Evolutionary conservation across 2,329 filamentous ascomycete genomes (phyloP).

Genomic region (Raffaelea deltoideospora): DNA sequence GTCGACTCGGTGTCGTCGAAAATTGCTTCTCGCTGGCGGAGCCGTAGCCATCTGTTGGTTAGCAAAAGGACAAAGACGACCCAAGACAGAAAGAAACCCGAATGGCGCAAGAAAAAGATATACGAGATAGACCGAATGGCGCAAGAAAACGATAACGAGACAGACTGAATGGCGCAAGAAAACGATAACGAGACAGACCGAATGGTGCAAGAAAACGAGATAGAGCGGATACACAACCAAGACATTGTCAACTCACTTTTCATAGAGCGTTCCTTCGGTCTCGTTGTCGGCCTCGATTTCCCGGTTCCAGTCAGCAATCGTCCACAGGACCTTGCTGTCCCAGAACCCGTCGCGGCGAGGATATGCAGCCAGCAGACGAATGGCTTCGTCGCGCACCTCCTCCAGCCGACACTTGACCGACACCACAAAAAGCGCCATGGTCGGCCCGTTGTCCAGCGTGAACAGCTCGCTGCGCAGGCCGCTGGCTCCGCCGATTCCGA

Average conservation of each 20-base stretch:
- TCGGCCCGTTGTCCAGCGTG: constrained; percentile 29
- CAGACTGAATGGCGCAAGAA: neutral
- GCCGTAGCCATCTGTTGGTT: constrained; percentile 3
- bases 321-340: constrained; percentile 23
- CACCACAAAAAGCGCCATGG: constrained; percentile 26
- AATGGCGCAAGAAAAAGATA: no score
- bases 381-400: constrained; percentile 22
- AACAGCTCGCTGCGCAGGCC: constrained; percentile 17
- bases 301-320: constrained; percentile 22
- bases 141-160: neutral
- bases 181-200: neutral
- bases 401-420: constrained; percentile 25
- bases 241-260: constrained; percentile 19
- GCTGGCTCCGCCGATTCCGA: neutral
- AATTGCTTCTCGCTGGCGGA: constrained; percentile 1
- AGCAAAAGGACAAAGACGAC: neutral
- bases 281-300: constrained; percentile 18
- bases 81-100: no score
- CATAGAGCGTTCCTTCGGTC: constrained; percentile 16
- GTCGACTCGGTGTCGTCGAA: constrained; percentile 4
- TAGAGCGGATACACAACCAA: no score
- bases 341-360: constrained; percentile 27
- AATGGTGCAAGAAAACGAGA: neutral
- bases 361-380: constrained; percentile 23
- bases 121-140: neutral